Evolutionary conservation across 225 moss, liverwort and hornwort genomes (phyloP).

Genomic region (Takakia lepidozioides): DNA sequence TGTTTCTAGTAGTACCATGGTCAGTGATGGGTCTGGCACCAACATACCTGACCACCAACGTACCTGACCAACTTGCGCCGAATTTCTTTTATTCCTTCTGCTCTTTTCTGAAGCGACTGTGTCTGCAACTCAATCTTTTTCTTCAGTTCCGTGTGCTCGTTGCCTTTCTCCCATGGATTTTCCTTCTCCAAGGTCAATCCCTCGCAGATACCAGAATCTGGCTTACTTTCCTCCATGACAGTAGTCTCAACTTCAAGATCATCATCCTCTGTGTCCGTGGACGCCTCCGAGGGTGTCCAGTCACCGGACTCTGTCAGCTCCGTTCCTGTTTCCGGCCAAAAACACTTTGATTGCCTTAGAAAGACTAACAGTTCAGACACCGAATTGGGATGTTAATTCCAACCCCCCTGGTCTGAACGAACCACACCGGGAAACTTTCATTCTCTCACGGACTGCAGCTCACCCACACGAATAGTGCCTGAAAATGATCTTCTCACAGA

Average conservation of each 20-base stretch:
- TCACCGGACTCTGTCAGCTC: slow-evolving; percentile 7
- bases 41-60: neutral
- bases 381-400: too few relatives aligned
- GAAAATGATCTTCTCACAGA: too few relatives aligned
- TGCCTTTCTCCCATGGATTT: slow-evolving; percentile 7
- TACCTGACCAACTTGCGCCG: slow-evolving; percentile 20
- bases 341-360: too few relatives aligned
- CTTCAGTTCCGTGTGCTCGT: slow-evolving; percentile 14
- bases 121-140: slow-evolving; percentile 17
- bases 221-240: slow-evolving; percentile 11
- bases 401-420: too few relatives aligned
- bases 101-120: slow-evolving; percentile 19
- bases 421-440: too few relatives aligned
- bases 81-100: slow-evolving; percentile 10
- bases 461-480: too few relatives aligned
- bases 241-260: slow-evolving; percentile 15
- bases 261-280: slow-evolving; percentile 24
- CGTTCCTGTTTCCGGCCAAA: too few relatives aligned
- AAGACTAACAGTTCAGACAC: too few relatives aligned
- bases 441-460: too few relatives aligned
- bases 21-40: too few relatives aligned
- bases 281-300: slow-evolving; percentile 26
- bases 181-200: too few relatives aligned
- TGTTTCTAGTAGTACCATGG: too few relatives aligned
- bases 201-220: slow-evolving; percentile 2